These are phyloP conservation scores for Pyricularia pennisetigena DNA, from an alignment of 2,329 filamentous ascomycete genomes.

Conservation along the genomic window DNA sequence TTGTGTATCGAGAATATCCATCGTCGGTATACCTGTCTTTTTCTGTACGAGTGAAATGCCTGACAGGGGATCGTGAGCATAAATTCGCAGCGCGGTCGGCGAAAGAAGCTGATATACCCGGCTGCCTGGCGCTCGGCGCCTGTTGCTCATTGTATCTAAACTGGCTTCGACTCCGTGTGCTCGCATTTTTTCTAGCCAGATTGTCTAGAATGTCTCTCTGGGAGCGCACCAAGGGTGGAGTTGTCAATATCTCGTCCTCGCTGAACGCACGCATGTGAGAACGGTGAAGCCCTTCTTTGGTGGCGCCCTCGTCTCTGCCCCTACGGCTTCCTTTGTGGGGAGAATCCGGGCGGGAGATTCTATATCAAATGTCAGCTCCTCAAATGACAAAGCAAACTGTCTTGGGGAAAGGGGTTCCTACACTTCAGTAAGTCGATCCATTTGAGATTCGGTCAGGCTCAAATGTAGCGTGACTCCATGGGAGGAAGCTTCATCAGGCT, in stretches of 20 bases:
- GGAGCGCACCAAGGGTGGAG: not conserved
- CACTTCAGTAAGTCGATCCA: constrained; percentile 37
- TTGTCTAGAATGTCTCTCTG: not conserved
- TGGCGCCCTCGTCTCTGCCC: not conserved
- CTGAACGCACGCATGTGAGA: not conserved
- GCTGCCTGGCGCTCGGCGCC: not conserved
- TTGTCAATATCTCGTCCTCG: not conserved
- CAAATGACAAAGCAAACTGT: not conserved
- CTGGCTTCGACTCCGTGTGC: not conserved
- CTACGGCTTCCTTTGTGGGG: not conserved
- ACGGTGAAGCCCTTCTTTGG: not conserved
- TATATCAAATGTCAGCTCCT: constrained; percentile 7
- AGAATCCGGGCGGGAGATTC: not conserved
- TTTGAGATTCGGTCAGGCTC: constrained; percentile 37
- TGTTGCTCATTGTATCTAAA: not conserved
- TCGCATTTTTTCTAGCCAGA: not conserved
- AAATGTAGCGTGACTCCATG: constrained; percentile 35
- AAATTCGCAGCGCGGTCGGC: not conserved
- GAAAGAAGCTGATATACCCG: not conserved
- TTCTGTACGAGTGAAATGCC: not conserved
- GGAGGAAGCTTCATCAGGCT: constrained; percentile 16
- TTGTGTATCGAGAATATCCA: not conserved
- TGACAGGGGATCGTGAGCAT: not conserved
- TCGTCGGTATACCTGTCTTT: not conserved
- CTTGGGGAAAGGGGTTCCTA: constrained; percentile 16